These are phyloP conservation scores for Collybia sordida DNA, from an alignment of 768 basidiomycete species.

Conservation along the genomic window DNA sequence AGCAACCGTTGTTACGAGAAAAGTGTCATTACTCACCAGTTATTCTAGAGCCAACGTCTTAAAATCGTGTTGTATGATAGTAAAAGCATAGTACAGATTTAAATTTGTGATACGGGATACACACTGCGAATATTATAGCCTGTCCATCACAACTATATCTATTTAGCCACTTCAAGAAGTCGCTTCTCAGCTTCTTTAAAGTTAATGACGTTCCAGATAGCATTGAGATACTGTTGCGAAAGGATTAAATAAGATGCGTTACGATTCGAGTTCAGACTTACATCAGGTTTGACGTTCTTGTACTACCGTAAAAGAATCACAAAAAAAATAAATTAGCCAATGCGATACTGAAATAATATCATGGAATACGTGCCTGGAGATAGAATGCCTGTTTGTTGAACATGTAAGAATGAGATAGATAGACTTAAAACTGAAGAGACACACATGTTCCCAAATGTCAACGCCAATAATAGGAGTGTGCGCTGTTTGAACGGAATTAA, in stretches of 20 bases:
- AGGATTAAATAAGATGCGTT: neutral
- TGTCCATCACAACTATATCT: neutral
- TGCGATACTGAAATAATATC: slow-evolving; percentile 8
- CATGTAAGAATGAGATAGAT: slow-evolving; percentile 4
- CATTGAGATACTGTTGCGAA: slow-evolving; percentile 75
- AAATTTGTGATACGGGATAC: too few species aligned
- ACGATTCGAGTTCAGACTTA: slow-evolving; percentile 39
- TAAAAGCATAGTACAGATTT: too few species aligned
- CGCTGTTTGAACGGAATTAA: slow-evolving; percentile 37
- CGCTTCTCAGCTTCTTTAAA: slow-evolving; percentile 87
- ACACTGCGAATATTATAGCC: too few species aligned
- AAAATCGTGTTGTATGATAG: too few species aligned
- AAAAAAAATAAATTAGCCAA: neutral
- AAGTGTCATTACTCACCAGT: too few species aligned
- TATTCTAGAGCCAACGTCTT: too few species aligned
- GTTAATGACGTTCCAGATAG: slow-evolving; percentile 96
- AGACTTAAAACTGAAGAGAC: slow-evolving; percentile 27
- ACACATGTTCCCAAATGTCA: slow-evolving; percentile 94
- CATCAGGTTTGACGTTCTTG: slow-evolving; percentile 92
- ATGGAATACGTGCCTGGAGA: slow-evolving; percentile 40
- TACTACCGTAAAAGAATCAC: slow-evolving; percentile 46
- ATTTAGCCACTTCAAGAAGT: slow-evolving; percentile 32
- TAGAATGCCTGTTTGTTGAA: slow-evolving; percentile 61
- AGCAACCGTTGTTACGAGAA: too few species aligned
- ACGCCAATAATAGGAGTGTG: slow-evolving; percentile 92